A percentile compares a stretch with the other conserved stretches of the same genome.
Conservation (phyloP, 2,329 filamentous ascomycete genomes). For the Xylariaceae sp. region DNA sequence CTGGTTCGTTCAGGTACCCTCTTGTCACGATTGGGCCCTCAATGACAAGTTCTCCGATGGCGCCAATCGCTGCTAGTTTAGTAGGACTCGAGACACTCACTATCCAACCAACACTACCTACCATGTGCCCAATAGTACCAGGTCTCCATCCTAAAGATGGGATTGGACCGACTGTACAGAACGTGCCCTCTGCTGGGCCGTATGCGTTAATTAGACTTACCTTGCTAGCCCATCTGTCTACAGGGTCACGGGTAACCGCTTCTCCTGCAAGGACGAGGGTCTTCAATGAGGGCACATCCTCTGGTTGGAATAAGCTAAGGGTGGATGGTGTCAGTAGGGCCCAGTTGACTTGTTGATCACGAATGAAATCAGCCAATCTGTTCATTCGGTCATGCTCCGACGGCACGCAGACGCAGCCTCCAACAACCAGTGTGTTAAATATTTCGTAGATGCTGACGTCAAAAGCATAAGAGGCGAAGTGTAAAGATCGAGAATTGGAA, state of each 20-base stretch:
- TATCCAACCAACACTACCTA: conserved; percentile 17
- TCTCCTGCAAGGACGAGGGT: conserved; percentile 20
- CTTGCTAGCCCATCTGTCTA: conserved; percentile 10
- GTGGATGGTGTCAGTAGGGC: conserved; percentile 16
- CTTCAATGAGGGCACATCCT: conserved; percentile 9
- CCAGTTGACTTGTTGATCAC: conserved; percentile 9
- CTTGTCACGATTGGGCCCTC: conserved; percentile 12
- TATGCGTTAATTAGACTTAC: conserved; percentile 17
- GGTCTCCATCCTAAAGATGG: neutral
- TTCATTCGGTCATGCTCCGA: conserved; percentile 20
- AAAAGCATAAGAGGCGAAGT: conserved; percentile 20
- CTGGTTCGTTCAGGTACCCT: neutral
- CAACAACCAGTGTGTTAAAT: conserved; percentile 8
- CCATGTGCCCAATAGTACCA: conserved; percentile 5
- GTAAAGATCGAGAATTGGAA: conserved; percentile 4
- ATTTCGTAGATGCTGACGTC: conserved; percentile 10
- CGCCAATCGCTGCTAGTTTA: conserved; percentile 15
- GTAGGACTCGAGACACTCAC: conserved; percentile 1
- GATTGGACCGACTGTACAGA: neutral
- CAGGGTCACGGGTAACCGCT: neutral
- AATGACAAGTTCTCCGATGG: conserved; percentile 17
- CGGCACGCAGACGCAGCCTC: conserved; percentile 21
- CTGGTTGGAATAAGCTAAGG: conserved; percentile 2
- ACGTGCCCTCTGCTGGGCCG: conserved; percentile 6
- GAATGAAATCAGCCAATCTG: conserved; percentile 13